phyloP scores from a whole-genome alignment of 2,329 filamentous ascomycete species.

The Xylariaceae sp. region DNA sequence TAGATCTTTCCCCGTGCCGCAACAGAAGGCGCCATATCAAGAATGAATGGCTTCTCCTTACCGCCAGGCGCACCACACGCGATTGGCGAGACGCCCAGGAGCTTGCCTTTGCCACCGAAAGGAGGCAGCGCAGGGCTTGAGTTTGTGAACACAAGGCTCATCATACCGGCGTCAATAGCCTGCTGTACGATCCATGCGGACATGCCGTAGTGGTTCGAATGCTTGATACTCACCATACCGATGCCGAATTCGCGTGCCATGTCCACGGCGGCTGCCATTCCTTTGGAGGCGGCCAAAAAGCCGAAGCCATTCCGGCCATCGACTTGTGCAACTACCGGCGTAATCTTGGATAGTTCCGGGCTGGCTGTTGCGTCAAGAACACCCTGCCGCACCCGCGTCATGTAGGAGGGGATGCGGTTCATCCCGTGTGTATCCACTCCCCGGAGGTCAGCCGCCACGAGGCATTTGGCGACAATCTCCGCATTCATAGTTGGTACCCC shows the following conservation, averaged over 20 bases:
- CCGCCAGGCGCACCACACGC: slow-evolving; percentile 76
- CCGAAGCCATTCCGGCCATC: slow-evolving; percentile 76
- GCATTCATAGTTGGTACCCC: slow-evolving; percentile 66
- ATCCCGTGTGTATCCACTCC: slow-evolving; percentile 82
- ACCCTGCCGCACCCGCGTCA: slow-evolving; percentile 72
- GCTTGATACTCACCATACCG: slow-evolving; percentile 76
- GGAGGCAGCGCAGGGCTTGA: slow-evolving; percentile 74
- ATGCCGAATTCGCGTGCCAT: slow-evolving; percentile 71
- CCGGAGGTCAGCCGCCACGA: slow-evolving; percentile 76
- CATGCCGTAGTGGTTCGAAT: slow-evolving; percentile 87
- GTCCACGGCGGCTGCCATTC: slow-evolving; percentile 70
- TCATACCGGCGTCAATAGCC: slow-evolving; percentile 73
- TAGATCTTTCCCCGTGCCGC: slow-evolving; percentile 76
- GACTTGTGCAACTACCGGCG: slow-evolving; percentile 73
- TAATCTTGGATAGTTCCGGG: slow-evolving; percentile 65
- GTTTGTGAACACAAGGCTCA: slow-evolving; percentile 74
- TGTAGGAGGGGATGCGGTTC: slow-evolving; percentile 79
- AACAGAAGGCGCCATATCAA: slow-evolving; percentile 76
- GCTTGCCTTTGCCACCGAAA: slow-evolving; percentile 70
- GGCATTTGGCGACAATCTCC: slow-evolving; percentile 66
- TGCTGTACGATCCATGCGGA: slow-evolving; percentile 80
- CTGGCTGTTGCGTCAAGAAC: slow-evolving; percentile 67
- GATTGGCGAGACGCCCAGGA: slow-evolving; percentile 77
- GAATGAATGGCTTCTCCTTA: slow-evolving; percentile 65
- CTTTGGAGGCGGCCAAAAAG: slow-evolving; percentile 70